Base-by-base conservation (phyloP, 139 green algal genomes). In the Chlorella sp. region DNA sequence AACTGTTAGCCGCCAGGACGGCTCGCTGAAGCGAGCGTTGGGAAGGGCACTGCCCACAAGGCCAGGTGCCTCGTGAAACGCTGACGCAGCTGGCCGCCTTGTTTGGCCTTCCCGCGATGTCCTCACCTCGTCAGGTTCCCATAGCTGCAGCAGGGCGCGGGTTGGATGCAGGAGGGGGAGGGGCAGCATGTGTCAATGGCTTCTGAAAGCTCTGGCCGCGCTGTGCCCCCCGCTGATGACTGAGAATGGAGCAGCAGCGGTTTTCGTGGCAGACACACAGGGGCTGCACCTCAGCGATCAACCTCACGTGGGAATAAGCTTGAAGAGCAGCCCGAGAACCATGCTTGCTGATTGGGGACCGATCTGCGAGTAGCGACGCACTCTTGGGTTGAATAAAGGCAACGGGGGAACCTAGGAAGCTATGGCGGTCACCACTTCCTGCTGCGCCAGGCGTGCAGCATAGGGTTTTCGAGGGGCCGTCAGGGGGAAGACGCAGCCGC, bases 301-400 rank as follows among this genome's bases (percentile, higher is more conserved):
- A 57, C 48, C 64, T 28, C 42, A 83, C n/a, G 71, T 89, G 22
- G 85, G 85, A n/a, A 89, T 76, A 5, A 89, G 85, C n/a, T 75
- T 77, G 48, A 89, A 66, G 32, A 83, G 21, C 3, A 89, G 76
- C 5, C 73, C 28, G 22, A 83, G 30, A n/a, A 89, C 71, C 85
- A 89, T 89, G 48, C 26, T 39, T 39, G 73, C 48, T 39, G 11
- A 39, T 21, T 48, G 7, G 79, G 68, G 21, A 32, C 24, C 22
- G 32, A 76, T 76, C 22, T 76, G 22, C 32, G 68, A 5, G 9
- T 22, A 16, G 2, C 68, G 7, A 16, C 1, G 5, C 19, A 36
- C 68, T 32, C 30, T 16, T 11, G 32, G 24, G 68, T 16, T 1
- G 26, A 34, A 76, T 14, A 71, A 28, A 9, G 19, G 64, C 64